Conservation (phyloP, 208 protist genomes). For the Leishmania guyanensis region DNA sequence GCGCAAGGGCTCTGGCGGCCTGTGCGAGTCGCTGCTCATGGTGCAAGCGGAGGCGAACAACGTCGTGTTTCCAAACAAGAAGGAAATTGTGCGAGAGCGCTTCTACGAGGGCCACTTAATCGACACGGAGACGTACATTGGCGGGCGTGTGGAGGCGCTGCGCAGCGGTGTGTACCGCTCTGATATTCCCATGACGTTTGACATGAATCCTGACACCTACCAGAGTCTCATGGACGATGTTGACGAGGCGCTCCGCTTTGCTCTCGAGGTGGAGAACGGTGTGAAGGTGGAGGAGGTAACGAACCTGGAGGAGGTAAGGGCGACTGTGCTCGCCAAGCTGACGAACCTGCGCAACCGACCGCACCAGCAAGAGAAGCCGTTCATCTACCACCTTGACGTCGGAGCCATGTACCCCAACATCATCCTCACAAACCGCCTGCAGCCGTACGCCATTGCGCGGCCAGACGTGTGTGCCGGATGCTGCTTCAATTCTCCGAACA, state of each 20-base stretch:
- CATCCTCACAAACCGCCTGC: conserved; percentile 99
- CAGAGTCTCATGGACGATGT: conserved; percentile 95
- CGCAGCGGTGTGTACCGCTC: conserved; percentile 96
- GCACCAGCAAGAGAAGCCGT: conserved; percentile 80
- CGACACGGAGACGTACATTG: conserved; percentile 99
- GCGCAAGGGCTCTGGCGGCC: conserved; percentile 98
- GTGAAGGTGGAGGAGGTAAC: conserved; percentile 89
- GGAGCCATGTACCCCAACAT: conserved; percentile 99
- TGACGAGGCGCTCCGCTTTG: conserved; percentile 92
- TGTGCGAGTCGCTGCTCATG: conserved; percentile 99
- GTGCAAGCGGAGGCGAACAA: conserved; percentile 97
- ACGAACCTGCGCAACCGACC: conserved; percentile 87
- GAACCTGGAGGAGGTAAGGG: conserved; percentile 93
- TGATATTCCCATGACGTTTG: conserved; percentile 96
- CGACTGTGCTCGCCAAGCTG: conserved; percentile 80
- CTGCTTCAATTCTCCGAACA: conserved; percentile 97
- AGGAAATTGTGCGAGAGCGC: conserved; percentile 84
- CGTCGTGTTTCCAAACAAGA: conserved; percentile 99
- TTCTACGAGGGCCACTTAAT: conserved; percentile 98
- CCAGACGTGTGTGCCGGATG: conserved; percentile 97
- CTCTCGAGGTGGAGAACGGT: conserved; percentile 89
- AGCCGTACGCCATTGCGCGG: conserved; percentile 96
- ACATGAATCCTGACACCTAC: conserved; percentile 91
- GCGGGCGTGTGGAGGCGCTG: conserved; percentile 95
- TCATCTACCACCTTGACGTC: conserved; percentile 99